Base-by-base conservation (phyloP, 1,284 basidiomycete species). In the Trichosporon inkin region DNA sequence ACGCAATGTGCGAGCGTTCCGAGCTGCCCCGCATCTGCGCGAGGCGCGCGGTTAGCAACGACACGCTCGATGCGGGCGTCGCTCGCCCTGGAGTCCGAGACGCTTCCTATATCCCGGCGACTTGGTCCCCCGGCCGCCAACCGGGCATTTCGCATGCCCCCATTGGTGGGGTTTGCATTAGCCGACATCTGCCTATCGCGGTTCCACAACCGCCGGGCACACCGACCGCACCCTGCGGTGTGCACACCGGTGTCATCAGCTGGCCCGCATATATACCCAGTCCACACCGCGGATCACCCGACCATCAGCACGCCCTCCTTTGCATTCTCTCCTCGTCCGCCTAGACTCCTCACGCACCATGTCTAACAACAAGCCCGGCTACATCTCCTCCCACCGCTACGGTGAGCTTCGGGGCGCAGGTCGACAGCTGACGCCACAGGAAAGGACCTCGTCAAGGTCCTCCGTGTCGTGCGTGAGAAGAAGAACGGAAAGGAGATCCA, bases 371-470 rank as follows among this genome's bases (percentile, higher is more conserved):
- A 13, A 49, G 55, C 69, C 62, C 28, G 73, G 73, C 10, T 68
- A 62, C 67, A 66, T 76, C 58, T 67, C 71, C 37, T 66, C 73
- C 37, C 67, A 69, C 56, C 66, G 73, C 60, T 76, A 76, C 67
- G 73, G 72, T 67, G 61, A n/a, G 17, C n/a, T 39, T n/a, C n/a
- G n/a, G n/a, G n/a, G n/a, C n/a, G n/a, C n/a, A n/a, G n/a, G 14
- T 10, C 6, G 14, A 10, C 22, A 53, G 51, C 62, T 67, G 55
- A 62, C 57, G 3, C 1, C 11, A 32, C 55, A 73, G 92, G 92
- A 34, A 95, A 95, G 79, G 88, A 90, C 78, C 87, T 88, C 68
- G 84, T 96, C 32, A 84, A 90, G 37, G 87, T 95, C 40, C 84
- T 90, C 65, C 85, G 92, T 38, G 82, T 94, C 60, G 90, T 93